A percentile compares a stretch with the other conserved stretches of the same genome.
Conservation (phyloP, 371 early-diverging fungal species). For the Mucor sp. region DNA sequence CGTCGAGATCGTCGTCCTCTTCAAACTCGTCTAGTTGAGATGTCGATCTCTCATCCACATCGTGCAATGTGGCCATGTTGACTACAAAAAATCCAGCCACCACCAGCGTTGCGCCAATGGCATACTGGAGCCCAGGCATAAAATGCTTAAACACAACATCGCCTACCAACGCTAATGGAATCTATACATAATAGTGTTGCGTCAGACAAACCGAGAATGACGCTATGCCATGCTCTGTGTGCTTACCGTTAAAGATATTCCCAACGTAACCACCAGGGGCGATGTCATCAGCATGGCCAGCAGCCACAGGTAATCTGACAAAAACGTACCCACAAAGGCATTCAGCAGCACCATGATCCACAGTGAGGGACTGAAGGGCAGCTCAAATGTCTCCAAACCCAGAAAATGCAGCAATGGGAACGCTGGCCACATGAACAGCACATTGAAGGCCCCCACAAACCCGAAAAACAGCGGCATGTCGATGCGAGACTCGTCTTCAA, state of each 20-base stretch:
- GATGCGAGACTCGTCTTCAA: slow-evolving; percentile 72
- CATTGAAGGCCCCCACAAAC: slow-evolving; percentile 78
- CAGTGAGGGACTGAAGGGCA: slow-evolving; percentile 57
- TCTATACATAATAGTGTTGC: slow-evolving; percentile 32
- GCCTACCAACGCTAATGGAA: slow-evolving; percentile 76
- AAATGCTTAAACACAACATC: slow-evolving; percentile 71
- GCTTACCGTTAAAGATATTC: slow-evolving; percentile 69
- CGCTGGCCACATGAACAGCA: slow-evolving; percentile 70
- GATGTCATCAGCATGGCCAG: slow-evolving; percentile 81
- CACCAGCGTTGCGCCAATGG: slow-evolving; percentile 67
- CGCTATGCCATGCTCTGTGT: neutral
- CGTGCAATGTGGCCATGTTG: slow-evolving; percentile 52
- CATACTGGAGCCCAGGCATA: slow-evolving; percentile 59
- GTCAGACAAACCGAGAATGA: neutral
- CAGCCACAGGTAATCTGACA: slow-evolving; percentile 85
- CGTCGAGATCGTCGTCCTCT: slow-evolving; percentile 6
- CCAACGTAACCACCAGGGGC: slow-evolving; percentile 79
- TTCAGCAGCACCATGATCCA: slow-evolving; percentile 70
- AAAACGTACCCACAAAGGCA: slow-evolving; percentile 78
- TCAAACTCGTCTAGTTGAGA: neutral
- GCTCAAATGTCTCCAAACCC: slow-evolving; percentile 70
- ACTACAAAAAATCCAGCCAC: slow-evolving; percentile 71
- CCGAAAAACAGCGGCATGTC: slow-evolving; percentile 84
- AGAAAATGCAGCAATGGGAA: slow-evolving; percentile 65
- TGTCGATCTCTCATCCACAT: slow-evolving; percentile 27